Evolutionary conservation across 2,329 filamentous ascomycete genomes (phyloP).

Genomic region (Beauveria scarabaeidicola): DNA sequence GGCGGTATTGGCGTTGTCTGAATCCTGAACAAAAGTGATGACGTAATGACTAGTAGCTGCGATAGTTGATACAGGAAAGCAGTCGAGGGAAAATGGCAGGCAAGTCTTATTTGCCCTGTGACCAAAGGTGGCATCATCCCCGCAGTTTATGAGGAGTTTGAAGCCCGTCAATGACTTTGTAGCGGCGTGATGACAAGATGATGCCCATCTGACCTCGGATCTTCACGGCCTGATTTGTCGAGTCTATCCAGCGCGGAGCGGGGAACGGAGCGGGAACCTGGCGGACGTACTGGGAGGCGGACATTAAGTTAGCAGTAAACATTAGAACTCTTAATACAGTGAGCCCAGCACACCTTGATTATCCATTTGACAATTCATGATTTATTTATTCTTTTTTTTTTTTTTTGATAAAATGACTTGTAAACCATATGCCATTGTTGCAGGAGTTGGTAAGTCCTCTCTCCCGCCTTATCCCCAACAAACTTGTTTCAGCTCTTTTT

Average conservation of each 20-base stretch:
- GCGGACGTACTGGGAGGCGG: no score
- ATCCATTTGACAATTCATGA: neutral
- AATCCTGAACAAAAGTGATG: no score
- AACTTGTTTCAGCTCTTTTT: neutral
- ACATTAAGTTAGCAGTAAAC: neutral
- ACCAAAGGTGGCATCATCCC: neutral
- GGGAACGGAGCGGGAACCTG: neutral
- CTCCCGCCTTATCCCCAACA: neutral
- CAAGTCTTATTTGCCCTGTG: no score
- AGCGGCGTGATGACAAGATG: neutral
- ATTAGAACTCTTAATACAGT: neutral
- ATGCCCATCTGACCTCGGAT: neutral
- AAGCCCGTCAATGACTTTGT: no score
- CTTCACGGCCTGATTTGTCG: neutral
- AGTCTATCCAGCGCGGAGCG: neutral
- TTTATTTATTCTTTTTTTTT: neutral
- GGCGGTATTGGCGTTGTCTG: neutral
- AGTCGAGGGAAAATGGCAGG: no score
- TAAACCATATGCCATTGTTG: slow-evolving; percentile 5
- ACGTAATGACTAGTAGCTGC: no score
- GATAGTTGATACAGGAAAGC: no score
- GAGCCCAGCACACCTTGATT: neutral
- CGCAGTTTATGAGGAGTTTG: neutral
- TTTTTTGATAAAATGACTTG: neutral
- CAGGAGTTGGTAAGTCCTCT: slow-evolving; percentile 8